Base-by-base conservation (phyloP, 2,329 filamentous ascomycete species). In the Alternaria gaisen region DNA sequence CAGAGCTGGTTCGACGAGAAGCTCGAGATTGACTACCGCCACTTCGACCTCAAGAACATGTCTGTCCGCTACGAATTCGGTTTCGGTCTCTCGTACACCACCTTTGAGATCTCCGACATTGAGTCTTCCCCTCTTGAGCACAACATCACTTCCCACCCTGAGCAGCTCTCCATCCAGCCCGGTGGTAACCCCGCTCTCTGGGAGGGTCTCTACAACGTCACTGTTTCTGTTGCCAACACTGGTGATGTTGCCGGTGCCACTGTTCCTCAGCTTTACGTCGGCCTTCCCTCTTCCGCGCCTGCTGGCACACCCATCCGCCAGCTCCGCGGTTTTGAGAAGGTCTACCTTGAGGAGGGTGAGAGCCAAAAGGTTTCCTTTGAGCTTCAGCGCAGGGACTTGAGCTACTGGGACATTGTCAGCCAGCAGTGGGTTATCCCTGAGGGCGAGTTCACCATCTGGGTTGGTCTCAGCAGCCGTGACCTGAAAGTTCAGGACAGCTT, bases 61-160 rank as follows among this genome's bases (percentile, higher is more conserved):
- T 85, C 86, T 1, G 90, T 91, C 2, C 86, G 91, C 64, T 95
- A 89, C 78, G 91, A 93, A 72, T 96, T 95, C 70, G 92, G 92
- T 6, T 91, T 86, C 71, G 93, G 93, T 60, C 82, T 96, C 10
- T 72, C 68, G 2, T 96, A 95, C 83, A 92, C 91, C 6, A 92
- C 85, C 10, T 94, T 96, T 73, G 77, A 86, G 61, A 91, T 93
- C 80, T 86, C 88, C 26, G 83, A 91, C 73, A 79, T 95, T 22
- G 71, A 83, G 42, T 80, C 92, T 41, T 70, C 83, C 56, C 83
- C 83, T 55, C 76, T 84, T 51, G 83, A 63, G 82, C 80, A 47
- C 77, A 83, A 88, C 1, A 90, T 90, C 42, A 87, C 88, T 44
- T 88, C 92, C 78, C 51, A 55, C 40, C 84, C 89, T 9, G 66